Conservation (phyloP, 345 rosid genomes). For the Rhizophora mangle region DNA sequence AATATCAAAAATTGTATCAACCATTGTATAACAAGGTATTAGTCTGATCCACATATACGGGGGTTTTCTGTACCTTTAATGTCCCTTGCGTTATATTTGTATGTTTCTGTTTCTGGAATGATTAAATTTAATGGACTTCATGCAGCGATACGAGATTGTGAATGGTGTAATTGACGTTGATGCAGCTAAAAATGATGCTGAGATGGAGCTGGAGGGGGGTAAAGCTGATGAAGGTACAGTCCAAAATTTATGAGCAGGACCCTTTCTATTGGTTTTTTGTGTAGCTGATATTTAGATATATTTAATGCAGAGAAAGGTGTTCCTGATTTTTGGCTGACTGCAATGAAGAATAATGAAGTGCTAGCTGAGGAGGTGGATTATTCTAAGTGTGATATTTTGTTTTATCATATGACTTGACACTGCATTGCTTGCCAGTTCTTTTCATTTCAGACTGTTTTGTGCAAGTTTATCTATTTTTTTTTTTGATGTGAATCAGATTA, state of each 20-base stretch:
- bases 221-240: conserved; percentile 57
- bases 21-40: conserved; percentile 76
- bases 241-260: background rate
- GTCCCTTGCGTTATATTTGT: background rate
- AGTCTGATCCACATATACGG: too few relatives aligned
- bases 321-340: conserved; percentile 90
- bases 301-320: conserved; percentile 79
- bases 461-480: background rate
- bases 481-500: conserved; percentile 42
- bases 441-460: background rate
- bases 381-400: background rate
- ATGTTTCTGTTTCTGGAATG: background rate
- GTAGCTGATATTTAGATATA: conserved; percentile 11
- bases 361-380: conserved; percentile 69
- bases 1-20: conserved; percentile 76
- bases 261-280: background rate
- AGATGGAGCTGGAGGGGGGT: conserved; percentile 51
- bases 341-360: conserved; percentile 94
- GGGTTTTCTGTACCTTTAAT: background rate
- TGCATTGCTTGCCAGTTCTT: background rate
- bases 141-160: conserved; percentile 82
- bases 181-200: conserved; percentile 43
- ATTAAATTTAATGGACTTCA: background rate
- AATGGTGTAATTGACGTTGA: conserved; percentile 71
- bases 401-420: background rate